Percentiles rank a stretch among this genome's conserved stretches.
These are phyloP conservation scores for Paraphaeosphaeria sporulosa DNA, from an alignment of 2,329 filamentous ascomycete genomes.

Conservation along the genomic window DNA sequence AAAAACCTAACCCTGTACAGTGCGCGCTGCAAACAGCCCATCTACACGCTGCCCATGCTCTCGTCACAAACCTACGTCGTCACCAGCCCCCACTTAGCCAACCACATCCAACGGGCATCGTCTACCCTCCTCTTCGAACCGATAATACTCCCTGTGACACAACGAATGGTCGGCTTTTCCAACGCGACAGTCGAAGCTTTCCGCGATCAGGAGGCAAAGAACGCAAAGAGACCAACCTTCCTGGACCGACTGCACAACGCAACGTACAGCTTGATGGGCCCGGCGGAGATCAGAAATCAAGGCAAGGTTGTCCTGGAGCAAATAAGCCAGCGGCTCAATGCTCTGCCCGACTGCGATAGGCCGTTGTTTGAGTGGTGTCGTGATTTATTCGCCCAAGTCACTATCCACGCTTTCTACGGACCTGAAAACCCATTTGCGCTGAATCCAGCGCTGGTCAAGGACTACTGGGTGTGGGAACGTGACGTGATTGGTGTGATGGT, in stretches of 20 bases:
- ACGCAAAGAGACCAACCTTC: constrained; percentile 40
- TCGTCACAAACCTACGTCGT: constrained; percentile 56
- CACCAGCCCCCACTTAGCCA: constrained; percentile 50
- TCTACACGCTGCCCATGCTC: constrained; percentile 57
- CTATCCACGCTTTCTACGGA: constrained; percentile 53
- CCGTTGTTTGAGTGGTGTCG: constrained; percentile 2
- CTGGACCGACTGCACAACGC: constrained; percentile 43
- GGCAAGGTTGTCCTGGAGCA: neutral
- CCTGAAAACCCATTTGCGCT: constrained; percentile 53
- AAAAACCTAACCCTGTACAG: constrained; percentile 15
- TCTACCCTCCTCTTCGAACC: constrained; percentile 55
- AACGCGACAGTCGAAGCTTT: constrained; percentile 37
- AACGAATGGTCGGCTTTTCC: constrained; percentile 50
- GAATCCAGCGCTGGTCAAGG: constrained; percentile 45
- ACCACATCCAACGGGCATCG: constrained; percentile 49
- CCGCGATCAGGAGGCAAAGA: constrained; percentile 29
- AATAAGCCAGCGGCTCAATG: constrained; percentile 27
- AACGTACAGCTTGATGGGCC: constrained; percentile 46
- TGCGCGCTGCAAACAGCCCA: constrained; percentile 30
- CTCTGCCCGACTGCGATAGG: constrained; percentile 24
- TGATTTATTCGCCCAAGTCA: constrained; percentile 31
- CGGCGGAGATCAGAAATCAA: constrained; percentile 29
- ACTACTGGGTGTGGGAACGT: constrained; percentile 55
- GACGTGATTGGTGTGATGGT: constrained; percentile 41
- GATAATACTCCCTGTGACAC: constrained; percentile 49